Evolutionary conservation across 768 basidiomycete species (phyloP).

Genomic region (Lentinula sp.): DNA sequence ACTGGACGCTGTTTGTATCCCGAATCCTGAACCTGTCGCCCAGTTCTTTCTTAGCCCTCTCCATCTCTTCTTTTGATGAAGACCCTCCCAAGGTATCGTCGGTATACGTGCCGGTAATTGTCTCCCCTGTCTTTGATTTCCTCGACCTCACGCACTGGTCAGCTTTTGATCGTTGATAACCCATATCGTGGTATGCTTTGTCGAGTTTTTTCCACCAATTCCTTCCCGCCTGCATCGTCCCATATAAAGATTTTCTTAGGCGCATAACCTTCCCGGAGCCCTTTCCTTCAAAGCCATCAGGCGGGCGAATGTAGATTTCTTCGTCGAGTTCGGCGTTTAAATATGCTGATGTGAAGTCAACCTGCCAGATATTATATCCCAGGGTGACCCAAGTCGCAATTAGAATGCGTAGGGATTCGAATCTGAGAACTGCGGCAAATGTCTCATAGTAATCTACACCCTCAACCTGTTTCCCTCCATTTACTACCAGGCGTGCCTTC

Average conservation of each 20-base stretch:
- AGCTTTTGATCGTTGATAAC: not conserved
- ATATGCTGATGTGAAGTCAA: not conserved
- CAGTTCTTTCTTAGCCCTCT: too few species aligned
- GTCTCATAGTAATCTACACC: not conserved
- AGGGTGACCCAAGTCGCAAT: too few species aligned
- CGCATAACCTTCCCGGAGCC: too few species aligned
- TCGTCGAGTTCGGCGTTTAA: not conserved
- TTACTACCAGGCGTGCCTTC: not conserved
- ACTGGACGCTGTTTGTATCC: too few species aligned
- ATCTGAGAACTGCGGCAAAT: not conserved
- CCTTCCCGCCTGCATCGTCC: not conserved
- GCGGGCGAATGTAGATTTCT: not conserved
- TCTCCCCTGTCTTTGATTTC: not conserved
- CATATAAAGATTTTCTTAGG: too few species aligned
- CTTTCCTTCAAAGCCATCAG: too few species aligned
- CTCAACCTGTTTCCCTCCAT: not conserved
- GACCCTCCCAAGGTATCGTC: too few species aligned
- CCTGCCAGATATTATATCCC: not conserved
- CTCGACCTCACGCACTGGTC: not conserved
- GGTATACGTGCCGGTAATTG: too few species aligned
- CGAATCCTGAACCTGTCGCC: too few species aligned
- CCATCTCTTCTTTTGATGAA: too few species aligned
- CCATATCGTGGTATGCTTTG: not conserved
- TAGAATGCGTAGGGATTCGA: too few species aligned
- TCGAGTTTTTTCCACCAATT: not conserved